Percentiles rank a stretch among this genome's conserved stretches.
Conservation (phyloP, 2,329 filamentous ascomycete genomes). For the Fusarium secorum region DNA sequence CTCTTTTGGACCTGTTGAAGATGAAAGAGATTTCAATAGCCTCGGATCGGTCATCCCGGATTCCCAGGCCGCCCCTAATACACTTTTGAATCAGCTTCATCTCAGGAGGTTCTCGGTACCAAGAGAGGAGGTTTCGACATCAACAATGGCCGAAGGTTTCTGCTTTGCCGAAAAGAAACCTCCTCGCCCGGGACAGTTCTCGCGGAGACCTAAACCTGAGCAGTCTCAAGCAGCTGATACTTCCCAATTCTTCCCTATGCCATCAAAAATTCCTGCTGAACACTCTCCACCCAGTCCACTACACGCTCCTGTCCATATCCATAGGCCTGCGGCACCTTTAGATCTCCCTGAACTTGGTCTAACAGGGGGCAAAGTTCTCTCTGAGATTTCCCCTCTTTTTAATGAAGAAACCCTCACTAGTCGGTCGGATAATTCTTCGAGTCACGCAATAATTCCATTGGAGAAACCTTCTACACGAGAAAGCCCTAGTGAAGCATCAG, state of each 20-base stretch:
- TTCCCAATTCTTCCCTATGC: not conserved
- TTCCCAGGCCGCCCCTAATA: conserved; percentile 2
- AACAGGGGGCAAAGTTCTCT: not conserved
- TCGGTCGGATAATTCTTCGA: not conserved
- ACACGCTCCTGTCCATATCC: not conserved
- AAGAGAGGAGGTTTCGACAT: conserved; percentile 34
- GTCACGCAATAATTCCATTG: not conserved
- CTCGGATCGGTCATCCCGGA: conserved; percentile 16
- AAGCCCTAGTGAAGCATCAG: not conserved
- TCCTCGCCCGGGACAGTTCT: conserved; percentile 36
- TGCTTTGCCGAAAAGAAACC: conserved; percentile 30
- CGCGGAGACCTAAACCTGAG: conserved; percentile 21
- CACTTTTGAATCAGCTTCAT: not conserved
- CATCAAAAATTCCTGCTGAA: not conserved
- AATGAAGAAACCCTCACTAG: not conserved
- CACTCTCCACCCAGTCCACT: not conserved
- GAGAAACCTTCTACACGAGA: not conserved
- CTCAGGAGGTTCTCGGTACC: conserved; percentile 20
- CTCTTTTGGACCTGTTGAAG: conserved; percentile 2
- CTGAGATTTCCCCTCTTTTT: not conserved
- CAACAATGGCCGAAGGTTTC: conserved; percentile 36
- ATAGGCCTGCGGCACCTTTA: conserved; percentile 5
- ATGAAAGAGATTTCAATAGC: conserved; percentile 18
- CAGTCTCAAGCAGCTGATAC: not conserved
- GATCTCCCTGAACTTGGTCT: conserved; percentile 32